Conservation (phyloP, 305 asterid species). For the Lippia alba region DNA sequence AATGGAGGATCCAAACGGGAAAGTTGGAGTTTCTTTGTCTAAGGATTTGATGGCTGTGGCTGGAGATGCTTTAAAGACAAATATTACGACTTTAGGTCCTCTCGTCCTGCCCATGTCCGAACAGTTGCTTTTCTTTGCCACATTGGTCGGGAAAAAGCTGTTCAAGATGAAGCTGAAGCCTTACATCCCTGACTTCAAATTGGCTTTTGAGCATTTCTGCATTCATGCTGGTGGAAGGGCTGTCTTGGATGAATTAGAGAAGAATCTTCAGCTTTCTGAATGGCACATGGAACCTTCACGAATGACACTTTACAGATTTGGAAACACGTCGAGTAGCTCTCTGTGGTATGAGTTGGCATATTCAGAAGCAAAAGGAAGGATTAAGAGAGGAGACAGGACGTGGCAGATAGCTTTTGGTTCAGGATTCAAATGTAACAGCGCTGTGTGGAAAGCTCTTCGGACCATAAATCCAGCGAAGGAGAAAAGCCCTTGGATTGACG, state of each 20-base stretch:
- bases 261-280: slow-evolving; percentile 62
- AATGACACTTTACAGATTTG: slow-evolving; percentile 72
- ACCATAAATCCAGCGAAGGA: slow-evolving; percentile 64
- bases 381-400: slow-evolving; percentile 74
- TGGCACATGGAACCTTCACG: slow-evolving; percentile 86
- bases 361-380: slow-evolving; percentile 75
- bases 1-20: slow-evolving; percentile 64
- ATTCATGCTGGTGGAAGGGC: slow-evolving; percentile 87
- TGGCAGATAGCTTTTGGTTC: slow-evolving; percentile 89
- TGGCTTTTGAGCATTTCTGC: slow-evolving; percentile 86
- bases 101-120: slow-evolving; percentile 79
- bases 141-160: slow-evolving; percentile 60
- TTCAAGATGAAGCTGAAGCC: slow-evolving; percentile 80
- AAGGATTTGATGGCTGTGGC: slow-evolving; percentile 85
- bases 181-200: slow-evolving; percentile 71
- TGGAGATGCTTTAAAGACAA: slow-evolving; percentile 71
- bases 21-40: slow-evolving; percentile 68
- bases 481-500: slow-evolving; percentile 72
- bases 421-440: slow-evolving; percentile 81
- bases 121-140: slow-evolving; percentile 70
- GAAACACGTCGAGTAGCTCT: slow-evolving; percentile 84
- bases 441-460: slow-evolving; percentile 81
- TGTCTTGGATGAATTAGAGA: slow-evolving; percentile 74
- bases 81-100: slow-evolving; percentile 73
- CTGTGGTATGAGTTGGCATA: slow-evolving; percentile 76